phyloP scores from a whole-genome alignment of 306 rosid species.

The Biancaea sappan region DNA sequence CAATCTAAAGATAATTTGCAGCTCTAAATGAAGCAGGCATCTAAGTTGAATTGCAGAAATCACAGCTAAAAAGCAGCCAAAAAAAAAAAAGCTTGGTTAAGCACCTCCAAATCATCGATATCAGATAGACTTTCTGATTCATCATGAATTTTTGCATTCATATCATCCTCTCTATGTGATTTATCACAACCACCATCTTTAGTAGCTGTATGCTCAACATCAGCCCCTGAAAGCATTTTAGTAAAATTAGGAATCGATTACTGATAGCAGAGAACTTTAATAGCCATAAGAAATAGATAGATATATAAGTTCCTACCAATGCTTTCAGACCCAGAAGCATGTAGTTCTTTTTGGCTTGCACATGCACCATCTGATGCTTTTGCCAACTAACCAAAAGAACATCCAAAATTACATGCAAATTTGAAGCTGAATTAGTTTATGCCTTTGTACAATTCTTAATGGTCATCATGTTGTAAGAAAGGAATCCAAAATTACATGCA shows the following conservation, averaged over 20 bases:
- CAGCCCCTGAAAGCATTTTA: slow-evolving; percentile 32
- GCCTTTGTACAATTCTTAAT: background rate
- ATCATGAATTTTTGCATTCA: slow-evolving; percentile 25
- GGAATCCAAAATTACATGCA: too few relatives aligned
- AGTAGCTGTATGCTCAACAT: slow-evolving; percentile 9
- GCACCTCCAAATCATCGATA: slow-evolving; percentile 65
- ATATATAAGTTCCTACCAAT: slow-evolving; percentile 25
- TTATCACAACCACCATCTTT: slow-evolving; percentile 34
- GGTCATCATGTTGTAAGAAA: background rate
- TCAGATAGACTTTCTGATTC: slow-evolving; percentile 68
- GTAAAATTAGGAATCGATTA: slow-evolving; percentile 23
- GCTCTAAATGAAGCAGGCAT: background rate
- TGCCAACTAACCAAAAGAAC: slow-evolving; percentile 33
- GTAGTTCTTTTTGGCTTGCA: slow-evolving; percentile 26
- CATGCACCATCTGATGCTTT: slow-evolving; percentile 34
- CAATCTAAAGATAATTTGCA: background rate
- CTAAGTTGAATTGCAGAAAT: background rate
- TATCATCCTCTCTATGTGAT: slow-evolving; percentile 35
- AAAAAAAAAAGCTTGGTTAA: slow-evolving; percentile 10
- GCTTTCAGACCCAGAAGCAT: slow-evolving; percentile 30
- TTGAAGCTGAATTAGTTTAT: background rate
- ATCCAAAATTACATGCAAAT: slow-evolving; percentile 7
- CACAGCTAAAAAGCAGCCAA: background rate
- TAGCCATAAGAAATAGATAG: background rate
- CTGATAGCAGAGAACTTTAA: background rate